phyloP scores from a whole-genome alignment of 805 yeast genomes.

The Brettanomyces bruxellensis region DNA sequence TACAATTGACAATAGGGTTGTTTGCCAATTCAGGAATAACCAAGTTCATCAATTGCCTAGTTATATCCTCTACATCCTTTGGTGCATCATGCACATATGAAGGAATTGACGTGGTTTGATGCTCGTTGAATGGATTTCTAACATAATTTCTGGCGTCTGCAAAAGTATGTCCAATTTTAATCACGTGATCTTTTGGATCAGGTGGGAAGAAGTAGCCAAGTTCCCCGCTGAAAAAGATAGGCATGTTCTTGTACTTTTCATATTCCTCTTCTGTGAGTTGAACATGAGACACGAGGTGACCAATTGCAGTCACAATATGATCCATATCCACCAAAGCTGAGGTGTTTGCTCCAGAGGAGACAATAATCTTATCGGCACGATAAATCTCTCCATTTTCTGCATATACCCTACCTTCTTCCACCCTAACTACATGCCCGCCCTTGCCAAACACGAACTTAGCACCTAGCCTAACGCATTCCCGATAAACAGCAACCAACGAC shows the following conservation, averaged over 20 bases:
- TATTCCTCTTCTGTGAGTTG: constrained; percentile 26
- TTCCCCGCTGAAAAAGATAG: constrained; percentile 29
- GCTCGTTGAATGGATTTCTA: constrained; percentile 3
- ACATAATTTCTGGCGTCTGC: constrained; percentile 24
- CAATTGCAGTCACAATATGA: constrained; percentile 29
- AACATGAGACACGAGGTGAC: constrained; percentile 35
- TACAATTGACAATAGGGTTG: constrained; percentile 22
- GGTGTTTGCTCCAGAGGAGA: constrained; percentile 33
- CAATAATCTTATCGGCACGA: constrained; percentile 21
- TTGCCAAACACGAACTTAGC: constrained; percentile 22
- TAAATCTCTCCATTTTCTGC: constrained; percentile 20
- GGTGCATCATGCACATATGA: constrained; percentile 6
- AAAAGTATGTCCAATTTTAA: constrained; percentile 25
- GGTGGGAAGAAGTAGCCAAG: constrained; percentile 36
- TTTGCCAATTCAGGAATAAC: constrained; percentile 27
- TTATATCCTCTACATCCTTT: constrained; percentile 3
- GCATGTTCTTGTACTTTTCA: constrained; percentile 20
- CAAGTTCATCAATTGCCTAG: constrained; percentile 4
- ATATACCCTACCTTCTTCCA: constrained; percentile 13
- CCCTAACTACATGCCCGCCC: constrained; percentile 15
- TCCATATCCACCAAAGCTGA: constrained; percentile 26
- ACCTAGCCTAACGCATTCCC: constrained; percentile 24
- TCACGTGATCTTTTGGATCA: constrained; percentile 26
- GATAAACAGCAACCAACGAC: constrained; percentile 22
- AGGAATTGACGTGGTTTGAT: constrained; percentile 4